A percentile compares a stretch with the other conserved stretches of the same genome.
Evolutionary conservation across 441 rosid genomes (phyloP).

Genomic region (Jatropha multifida): DNA sequence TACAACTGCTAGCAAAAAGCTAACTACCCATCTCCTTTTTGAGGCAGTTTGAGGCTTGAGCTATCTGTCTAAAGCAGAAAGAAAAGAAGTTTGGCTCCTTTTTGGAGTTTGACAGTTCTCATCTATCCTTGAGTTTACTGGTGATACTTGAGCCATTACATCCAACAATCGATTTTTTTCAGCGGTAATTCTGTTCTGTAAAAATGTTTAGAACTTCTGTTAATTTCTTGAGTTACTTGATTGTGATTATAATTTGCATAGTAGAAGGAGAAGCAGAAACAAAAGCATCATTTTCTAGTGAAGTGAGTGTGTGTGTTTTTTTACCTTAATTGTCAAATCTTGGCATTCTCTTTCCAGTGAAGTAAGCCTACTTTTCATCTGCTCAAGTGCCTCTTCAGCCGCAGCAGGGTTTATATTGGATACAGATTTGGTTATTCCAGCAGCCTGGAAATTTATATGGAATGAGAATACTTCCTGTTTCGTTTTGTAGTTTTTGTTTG

Average conservation of each 20-base stretch:
- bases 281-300: background rate
- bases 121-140: conserved; percentile 42
- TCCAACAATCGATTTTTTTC: conserved; percentile 62
- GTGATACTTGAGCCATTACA: conserved; percentile 53
- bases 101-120: conserved; percentile 62
- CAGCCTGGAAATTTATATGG: conserved; percentile 45
- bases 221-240: background rate
- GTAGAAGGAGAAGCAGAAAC: background rate
- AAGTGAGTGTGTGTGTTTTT: background rate
- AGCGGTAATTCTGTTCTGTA: conserved; percentile 52
- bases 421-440: conserved; percentile 55
- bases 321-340: conserved; percentile 62
- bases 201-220: conserved; percentile 4
- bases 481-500: conserved; percentile 22
- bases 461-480: background rate
- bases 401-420: conserved; percentile 54
- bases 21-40: background rate
- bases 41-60: background rate
- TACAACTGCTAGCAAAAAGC: background rate
- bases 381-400: conserved; percentile 85
- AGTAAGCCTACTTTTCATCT: conserved; percentile 52
- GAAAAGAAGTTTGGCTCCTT: conserved; percentile 51
- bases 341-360: conserved; percentile 72
- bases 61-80: conserved; percentile 70
- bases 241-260: background rate